phyloP scores from a whole-genome alignment of 1,139 yeast species.

The Yamadazyma spencermartinsiae region DNA sequence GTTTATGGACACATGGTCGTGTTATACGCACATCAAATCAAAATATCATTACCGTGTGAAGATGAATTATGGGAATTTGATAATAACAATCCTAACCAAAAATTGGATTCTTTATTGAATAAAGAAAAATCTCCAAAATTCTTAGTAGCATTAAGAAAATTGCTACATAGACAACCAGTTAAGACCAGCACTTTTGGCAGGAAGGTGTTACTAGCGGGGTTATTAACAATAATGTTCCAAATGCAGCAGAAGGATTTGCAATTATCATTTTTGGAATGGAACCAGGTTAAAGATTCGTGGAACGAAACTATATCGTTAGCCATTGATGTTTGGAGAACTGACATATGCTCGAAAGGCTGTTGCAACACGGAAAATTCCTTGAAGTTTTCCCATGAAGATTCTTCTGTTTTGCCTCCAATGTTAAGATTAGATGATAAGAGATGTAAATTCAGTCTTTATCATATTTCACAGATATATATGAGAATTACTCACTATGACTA shows the following conservation, averaged over 20 bases:
- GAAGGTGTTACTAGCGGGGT: slow-evolving; percentile 63
- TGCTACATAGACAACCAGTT: slow-evolving; percentile 54
- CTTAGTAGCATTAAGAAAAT: slow-evolving; percentile 53
- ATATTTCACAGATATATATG: slow-evolving; percentile 66
- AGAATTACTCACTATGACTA: slow-evolving; percentile 68
- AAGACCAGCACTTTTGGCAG: slow-evolving; percentile 57
- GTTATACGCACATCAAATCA: slow-evolving; percentile 32
- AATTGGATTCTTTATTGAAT: slow-evolving; percentile 7
- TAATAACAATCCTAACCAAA: slow-evolving; percentile 13
- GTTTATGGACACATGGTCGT: slow-evolving; percentile 32
- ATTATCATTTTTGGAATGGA: slow-evolving; percentile 36
- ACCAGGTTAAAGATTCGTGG: slow-evolving; percentile 50
- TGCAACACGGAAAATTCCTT: slow-evolving; percentile 23
- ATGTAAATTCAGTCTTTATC: slow-evolving; percentile 57
- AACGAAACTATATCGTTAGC: slow-evolving; percentile 62
- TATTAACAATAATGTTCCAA: slow-evolving; percentile 66
- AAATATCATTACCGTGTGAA: slow-evolving; percentile 31
- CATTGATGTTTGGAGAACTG: slow-evolving; percentile 56
- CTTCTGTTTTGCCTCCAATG: slow-evolving; percentile 22
- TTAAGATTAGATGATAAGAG: slow-evolving; percentile 30
- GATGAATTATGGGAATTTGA: slow-evolving; percentile 32
- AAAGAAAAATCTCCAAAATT: slow-evolving; percentile 31
- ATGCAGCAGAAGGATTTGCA: slow-evolving; percentile 71
- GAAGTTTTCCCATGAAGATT: slow-evolving; percentile 11
- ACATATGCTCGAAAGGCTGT: slow-evolving; percentile 31